These are phyloP conservation scores for Cryptococcus maquisensis DNA, from an alignment of 1,284 basidiomycete genomes.

Conservation along the genomic window DNA sequence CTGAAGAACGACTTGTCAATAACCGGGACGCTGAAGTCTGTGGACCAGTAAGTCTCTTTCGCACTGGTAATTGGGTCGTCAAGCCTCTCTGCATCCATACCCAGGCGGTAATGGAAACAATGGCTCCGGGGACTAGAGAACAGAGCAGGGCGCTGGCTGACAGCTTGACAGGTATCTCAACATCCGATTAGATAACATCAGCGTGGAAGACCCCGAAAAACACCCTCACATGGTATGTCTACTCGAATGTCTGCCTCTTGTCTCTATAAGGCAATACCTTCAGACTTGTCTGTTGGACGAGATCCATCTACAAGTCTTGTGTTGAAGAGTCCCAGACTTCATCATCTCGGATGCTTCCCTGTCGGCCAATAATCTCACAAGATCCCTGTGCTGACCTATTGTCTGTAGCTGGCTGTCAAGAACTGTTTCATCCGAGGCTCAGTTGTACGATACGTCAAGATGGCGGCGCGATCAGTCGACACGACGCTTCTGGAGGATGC, in stretches of 20 bases:
- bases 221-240: constrained; percentile 91
- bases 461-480: constrained; percentile 89
- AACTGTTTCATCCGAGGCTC: constrained; percentile 99
- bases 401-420: constrained; percentile 88
- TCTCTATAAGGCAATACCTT: neutral
- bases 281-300: neutral
- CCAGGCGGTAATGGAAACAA: neutral
- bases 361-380: too few relatives aligned
- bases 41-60: constrained; percentile 76
- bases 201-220: constrained; percentile 82
- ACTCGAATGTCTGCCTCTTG: neutral
- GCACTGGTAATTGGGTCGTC: neutral
- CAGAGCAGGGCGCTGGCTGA: neutral
- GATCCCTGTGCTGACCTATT: neutral
- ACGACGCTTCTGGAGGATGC: constrained; percentile 96
- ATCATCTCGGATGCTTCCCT: too few relatives aligned
- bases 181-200: constrained; percentile 91
- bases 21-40: constrained; percentile 92
- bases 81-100: neutral
- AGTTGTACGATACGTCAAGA: constrained; percentile 94
- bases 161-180: constrained; percentile 76
- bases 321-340: too few relatives aligned
- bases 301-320: neutral
- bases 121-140: neutral
- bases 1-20: constrained; percentile 99